Evolutionary conservation across 805 yeast genomes (phyloP), one percentile per base, ranked within the genome.

Genomic region (Hagleromyces aurorensis): DNA sequence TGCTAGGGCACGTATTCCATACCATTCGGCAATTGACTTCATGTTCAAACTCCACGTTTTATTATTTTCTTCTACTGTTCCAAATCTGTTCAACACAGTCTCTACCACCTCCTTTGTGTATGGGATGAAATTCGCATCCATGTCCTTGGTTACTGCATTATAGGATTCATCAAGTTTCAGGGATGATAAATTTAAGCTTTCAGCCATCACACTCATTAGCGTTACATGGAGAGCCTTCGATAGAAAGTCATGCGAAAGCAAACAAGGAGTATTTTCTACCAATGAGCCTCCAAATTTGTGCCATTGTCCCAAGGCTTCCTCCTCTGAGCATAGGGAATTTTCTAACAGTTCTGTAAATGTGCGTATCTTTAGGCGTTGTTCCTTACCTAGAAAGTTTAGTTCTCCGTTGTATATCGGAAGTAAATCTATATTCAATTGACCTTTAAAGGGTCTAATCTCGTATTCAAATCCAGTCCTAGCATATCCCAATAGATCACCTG

Each of bases 241-340:
- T 3, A 62, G 33, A 32, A 62, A 58, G 4, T 50, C 55, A 9
- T 43, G 42, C 2, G 62, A 48, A 4, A 70, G 30, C 3, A 63
- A 33, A 29, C 64, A 55, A 0, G 70, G 62, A 9, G 33, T 38
- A 1, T 69, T 77, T 25, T 68, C 61, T 3, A 75, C 40, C 18
- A 65, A 69, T 17, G 75, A 65, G 0, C 91, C 91, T 11, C 73
- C 69, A 2, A 62, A 29, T 2, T 50, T 50, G 33, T 62, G 52
- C 84, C 87, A 81, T 19, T 55, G 54, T 3, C 33, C 23, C 7
- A 53, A 55, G 44, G 81, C 78, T 51, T 79, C 81, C 1, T 22
- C 39, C 2, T 46, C 54, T 0, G 87, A 80, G 7, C 75, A 65
- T 2, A 81, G 70, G 6, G 80, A 65, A 29, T 61, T 50, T 3